Evolutionary conservation across 73 alveolate genomes (phyloP), one percentile per base, ranked within the genome.

Genomic region (Strombidium stylifer): DNA sequence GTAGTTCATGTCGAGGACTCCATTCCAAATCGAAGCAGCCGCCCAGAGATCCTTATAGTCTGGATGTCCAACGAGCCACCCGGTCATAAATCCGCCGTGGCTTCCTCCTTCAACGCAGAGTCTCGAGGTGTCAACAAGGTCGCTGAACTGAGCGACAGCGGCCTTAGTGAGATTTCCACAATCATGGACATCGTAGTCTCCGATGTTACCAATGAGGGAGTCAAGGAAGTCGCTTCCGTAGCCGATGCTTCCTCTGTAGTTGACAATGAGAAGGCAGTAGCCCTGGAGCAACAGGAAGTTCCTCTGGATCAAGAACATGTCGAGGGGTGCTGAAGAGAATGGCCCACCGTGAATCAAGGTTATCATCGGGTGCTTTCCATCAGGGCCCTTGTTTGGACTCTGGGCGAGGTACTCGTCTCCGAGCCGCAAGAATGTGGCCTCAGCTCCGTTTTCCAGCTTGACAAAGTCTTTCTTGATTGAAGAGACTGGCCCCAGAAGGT

Each of bases 331-430:
- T 16, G 35, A 1, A 23, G 57, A 24, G 42, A 55, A 74, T 2
- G 93, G 93, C 11, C 93, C 93, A 10, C 93, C 93, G 45, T 83
- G 93, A 0, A 74, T 15, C 30, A 66, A 26, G 0, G 50, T 64
- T 1, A 83, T 31, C 19, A 74, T 10, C 0, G 87, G 85, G 7
- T 28, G 53, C 60, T 57, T 42, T 2, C 73, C 11, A 24, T 19
- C 44, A 18, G 1, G 34, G 24, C 26, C 41, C 1, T 14, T 44
- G 11, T 19, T 23, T 2, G 21, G n/a, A 1, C 65, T 0, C 16
- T 69, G 12, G 30, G 49, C n/a, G 34, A 74, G 40, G 41, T 62
- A n/a, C n/a, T n/a, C n/a, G n/a, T n/a, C n/a, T n/a, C n/a, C n/a
- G n/a, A n/a, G n/a, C n/a, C n/a, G n/a, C n/a, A n/a, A n/a, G n/a